Base-by-base conservation (phyloP, 352 stramenopile species). In the Peronospora belbahrii region DNA sequence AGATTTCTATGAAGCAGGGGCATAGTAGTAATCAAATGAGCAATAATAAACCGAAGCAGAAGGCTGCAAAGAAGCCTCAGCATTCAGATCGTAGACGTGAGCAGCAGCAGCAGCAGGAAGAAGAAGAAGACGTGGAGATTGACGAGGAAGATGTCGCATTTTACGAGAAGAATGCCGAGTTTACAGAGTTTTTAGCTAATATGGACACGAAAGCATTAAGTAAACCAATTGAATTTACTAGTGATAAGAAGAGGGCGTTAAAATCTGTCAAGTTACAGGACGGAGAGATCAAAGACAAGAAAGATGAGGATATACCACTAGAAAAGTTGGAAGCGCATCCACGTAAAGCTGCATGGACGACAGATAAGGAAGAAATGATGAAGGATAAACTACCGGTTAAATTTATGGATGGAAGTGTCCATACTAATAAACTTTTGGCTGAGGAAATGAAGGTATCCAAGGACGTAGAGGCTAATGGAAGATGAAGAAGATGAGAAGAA, bases 331-430 rank as follows among this genome's bases (percentile, higher is more conserved):
- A 94, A 56, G 75, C 74, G 34, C 65, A 56, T 0, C 73, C 74
- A 30, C 77, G 79, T 11, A 77, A 82, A 38, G 72, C 74, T 0
- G 67, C 69, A 7, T 87, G 74, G 71, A 56, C 78, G 39, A 70
- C 55, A 13, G 53, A 74, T 32, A 74, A 75, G 44, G 70, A 83
- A 42, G 63, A 76, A 27, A 62, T 85, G 41, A 38, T 85, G 9
- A 71, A 70, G 7, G 74, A 76, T 31, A 92, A 92, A 50, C 52
- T 92, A 52, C 77, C 80, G 2, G 78, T 92, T 41, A 92, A 92
- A 57, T 87, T 86, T 35, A 88, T 92, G 76, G 80, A 92, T 45
- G 80, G 80, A 31, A 88, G 70, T 15, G 72, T 92, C 61, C 79
- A 77, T 24, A 42, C 60, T 43, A 89, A 92, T 59, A 80, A 87